Evolutionary conservation across 2,329 filamentous ascomycete genomes (phyloP).

Genomic region (Aspergillus novofumigatus): DNA sequence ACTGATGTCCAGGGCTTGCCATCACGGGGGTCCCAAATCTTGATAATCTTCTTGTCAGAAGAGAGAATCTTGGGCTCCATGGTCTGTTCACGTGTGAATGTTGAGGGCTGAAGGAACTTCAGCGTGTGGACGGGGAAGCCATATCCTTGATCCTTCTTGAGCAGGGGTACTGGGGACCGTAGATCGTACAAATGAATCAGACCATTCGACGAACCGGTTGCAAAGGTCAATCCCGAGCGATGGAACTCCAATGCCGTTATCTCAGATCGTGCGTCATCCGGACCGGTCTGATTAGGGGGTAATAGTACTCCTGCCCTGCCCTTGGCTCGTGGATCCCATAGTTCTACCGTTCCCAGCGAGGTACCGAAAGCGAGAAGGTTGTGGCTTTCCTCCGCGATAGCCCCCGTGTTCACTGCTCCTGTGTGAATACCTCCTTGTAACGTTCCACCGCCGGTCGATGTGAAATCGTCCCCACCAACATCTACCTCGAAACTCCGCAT

Average conservation of each 20-base stretch:
- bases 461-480: conserved; percentile 76
- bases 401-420: conserved; percentile 80
- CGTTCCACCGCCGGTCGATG: conserved; percentile 62
- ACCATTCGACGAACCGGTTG: conserved; percentile 81
- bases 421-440: conserved; percentile 83
- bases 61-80: conserved; percentile 74
- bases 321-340: conserved; percentile 88
- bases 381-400: conserved; percentile 83
- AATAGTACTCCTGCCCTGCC: conserved; percentile 74
- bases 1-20: conserved; percentile 93
- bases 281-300: conserved; percentile 43
- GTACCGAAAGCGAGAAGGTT: conserved; percentile 92
- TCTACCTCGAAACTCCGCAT: conserved; percentile 93
- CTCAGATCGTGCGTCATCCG: conserved; percentile 48
- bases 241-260: conserved; percentile 87
- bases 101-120: conserved; percentile 61
- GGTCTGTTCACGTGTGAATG: conserved; percentile 66
- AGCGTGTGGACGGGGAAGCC: conserved; percentile 88
- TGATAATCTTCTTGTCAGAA: conserved; percentile 92
- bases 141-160: conserved; percentile 94
- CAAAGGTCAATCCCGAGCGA: conserved; percentile 75
- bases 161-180: conserved; percentile 75
- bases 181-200: conserved; percentile 89
- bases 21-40: conserved; percentile 82
- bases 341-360: conserved; percentile 89